Evolutionary conservation across 495 filamentous ascomycete genomes (phyloP).

Genomic region (Aspergillus cavernicola): DNA sequence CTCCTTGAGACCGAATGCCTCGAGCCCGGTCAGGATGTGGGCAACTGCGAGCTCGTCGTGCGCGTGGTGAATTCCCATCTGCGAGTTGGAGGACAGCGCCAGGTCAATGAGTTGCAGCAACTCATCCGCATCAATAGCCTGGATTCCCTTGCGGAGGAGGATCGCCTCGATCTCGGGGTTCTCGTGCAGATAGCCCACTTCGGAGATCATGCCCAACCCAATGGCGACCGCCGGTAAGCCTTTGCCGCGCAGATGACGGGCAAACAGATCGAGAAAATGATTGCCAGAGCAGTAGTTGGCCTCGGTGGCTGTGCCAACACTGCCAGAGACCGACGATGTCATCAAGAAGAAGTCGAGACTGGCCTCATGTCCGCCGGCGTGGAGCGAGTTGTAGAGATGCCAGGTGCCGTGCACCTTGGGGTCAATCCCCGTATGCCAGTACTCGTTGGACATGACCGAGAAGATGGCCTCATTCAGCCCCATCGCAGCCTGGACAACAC

Average conservation of each 20-base stretch:
- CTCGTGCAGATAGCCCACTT: conserved; percentile 31
- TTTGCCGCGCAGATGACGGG: conserved; percentile 20
- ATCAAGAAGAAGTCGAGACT: conserved; percentile 50
- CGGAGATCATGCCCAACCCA: conserved; percentile 30
- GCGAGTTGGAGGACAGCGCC: not conserved
- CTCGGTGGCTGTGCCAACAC: conserved; percentile 24
- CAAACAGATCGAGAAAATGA: conserved; percentile 35
- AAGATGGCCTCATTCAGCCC: conserved; percentile 35
- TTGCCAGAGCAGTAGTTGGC: conserved; percentile 38
- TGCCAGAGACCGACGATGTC: conserved; percentile 34
- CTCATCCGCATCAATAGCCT: not conserved
- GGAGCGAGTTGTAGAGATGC: conserved; percentile 54
- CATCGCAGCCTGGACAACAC: conserved; percentile 35
- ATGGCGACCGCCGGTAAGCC: conserved; percentile 28
- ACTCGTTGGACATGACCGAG: conserved; percentile 35
- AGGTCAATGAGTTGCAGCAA: not conserved
- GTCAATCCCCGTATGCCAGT: conserved; percentile 31
- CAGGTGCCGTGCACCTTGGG: conserved; percentile 47
- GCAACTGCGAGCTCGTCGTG: not conserved
- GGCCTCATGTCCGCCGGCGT: not conserved
- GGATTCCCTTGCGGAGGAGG: not conserved
- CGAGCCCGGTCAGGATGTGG: not conserved
- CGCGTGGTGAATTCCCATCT: not conserved
- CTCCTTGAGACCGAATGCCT: not conserved
- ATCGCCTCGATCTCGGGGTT: conserved; percentile 2